Base-by-base conservation (phyloP, 768 basidiomycete species). In the Rhodotorula kratochvilovae region DNA sequence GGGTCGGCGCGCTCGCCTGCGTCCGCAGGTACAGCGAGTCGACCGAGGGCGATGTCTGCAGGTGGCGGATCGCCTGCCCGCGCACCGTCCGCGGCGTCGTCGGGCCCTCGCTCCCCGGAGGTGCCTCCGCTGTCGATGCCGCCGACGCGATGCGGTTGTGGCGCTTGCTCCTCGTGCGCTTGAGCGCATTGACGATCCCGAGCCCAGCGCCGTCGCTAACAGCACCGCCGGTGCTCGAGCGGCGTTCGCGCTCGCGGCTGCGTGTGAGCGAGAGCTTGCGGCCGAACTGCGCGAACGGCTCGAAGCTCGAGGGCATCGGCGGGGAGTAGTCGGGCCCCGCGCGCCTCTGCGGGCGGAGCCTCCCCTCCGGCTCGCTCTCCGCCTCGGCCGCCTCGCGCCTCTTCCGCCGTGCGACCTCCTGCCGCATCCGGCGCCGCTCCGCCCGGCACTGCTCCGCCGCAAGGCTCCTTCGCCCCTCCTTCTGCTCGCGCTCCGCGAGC, bases 31-130 rank as follows among this genome's bases (percentile, higher is more conserved):
- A 63, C 23, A 73, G 57, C 27, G 55, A 60, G 51, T 73, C 68
- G 61, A 70, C 53, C 29, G 66, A 67, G 25, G 39, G 42, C 10
- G 63, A 29, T 27, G 27, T 23, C 10, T 61, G 67, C 1, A 69
- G 36, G 43, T 73, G 72, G 0, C 72, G 68, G n/a, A 73, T 73
- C 1, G 68, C 61, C 62, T 66, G 61, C 5, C 72, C 63, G 35
- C 61, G 55, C n/a, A 72, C 60, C 11, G 57, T 53, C 1, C 51
- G 15, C 16, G 67, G 33, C 33, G 25, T 45, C 11, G 63, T n/a
- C 5, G 43, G 33, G 11, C 19, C 0, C 2, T 29, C 42, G 15
- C 42, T 21, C 17, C 11, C 33, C 10, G 17, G 19, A 6, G 27
- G 5, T 2, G 15, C 63, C 2, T 21, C 63, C 4, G 53, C 23